Evolutionary conservation across 345 rosid species (phyloP), one percentile per base, ranked within the genome.

Genomic region (Salix brachista): DNA sequence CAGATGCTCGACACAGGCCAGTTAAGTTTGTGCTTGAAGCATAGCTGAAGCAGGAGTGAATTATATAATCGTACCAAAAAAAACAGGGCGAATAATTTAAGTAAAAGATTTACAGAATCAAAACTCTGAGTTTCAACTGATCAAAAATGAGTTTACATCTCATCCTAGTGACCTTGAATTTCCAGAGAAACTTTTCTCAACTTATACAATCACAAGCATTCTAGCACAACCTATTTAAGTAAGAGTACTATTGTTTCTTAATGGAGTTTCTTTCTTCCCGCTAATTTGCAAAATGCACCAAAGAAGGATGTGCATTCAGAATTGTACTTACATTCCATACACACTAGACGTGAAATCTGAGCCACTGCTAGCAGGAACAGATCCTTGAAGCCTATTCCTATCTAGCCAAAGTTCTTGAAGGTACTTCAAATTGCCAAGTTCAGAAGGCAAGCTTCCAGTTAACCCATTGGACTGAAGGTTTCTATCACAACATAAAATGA

Each of bases 381-480:
- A 78, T 81, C 99, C 99, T 74, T 87, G 94, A 84, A 96, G 92
- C 83, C 85, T 96, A 83, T 96, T 96, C 77, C 97, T 87, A 79
- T 92, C 99, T 26, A 96, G 87, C 72, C 76, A 83, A 80, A 96
- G 99, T 77, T 90, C 99, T 84, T 76, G 78, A 70, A 96, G 96
- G 82, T 86, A 30, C 85, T 81, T 90, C 84, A 96, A 84, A 82
- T 90, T 87, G 77, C 97, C 92, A 25, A 96, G 83, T 85, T 92
- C 97, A 56, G 88, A 67, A 68, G 98, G 99, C 74, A 96, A 69
- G 73, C 68, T 86, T 28, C 99, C 99, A 2, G 92, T 89, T 78
- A 96, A 89, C 67, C 98, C 97, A 83, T 96, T 96, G 70, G 95
- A 88, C 89, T 92, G 92, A 73, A 96, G 95, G 85, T 93, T 91